Conservation (phyloP, 2,329 filamentous ascomycete genomes). For the Talaromyces sp. region DNA sequence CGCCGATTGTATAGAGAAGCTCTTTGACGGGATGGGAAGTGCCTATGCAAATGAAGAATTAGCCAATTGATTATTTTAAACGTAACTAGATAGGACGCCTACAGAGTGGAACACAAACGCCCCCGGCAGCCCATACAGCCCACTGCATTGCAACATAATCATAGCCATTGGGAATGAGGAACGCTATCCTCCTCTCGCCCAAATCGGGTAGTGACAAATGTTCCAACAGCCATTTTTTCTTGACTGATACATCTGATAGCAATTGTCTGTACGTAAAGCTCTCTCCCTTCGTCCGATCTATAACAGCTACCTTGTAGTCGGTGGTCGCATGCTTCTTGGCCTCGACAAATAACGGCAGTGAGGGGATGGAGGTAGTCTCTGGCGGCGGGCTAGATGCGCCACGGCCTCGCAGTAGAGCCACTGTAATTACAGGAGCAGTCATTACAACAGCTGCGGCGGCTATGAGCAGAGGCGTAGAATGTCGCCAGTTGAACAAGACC, state of each 20-base stretch:
- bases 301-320: slow-evolving; percentile 34
- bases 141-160: slow-evolving; percentile 44
- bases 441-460: neutral
- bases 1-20: slow-evolving; percentile 41
- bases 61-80: neutral
- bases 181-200: slow-evolving; percentile 39
- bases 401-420: neutral
- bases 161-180: slow-evolving; percentile 41
- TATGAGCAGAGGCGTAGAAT: slow-evolving; percentile 1
- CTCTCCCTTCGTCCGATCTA: slow-evolving; percentile 38
- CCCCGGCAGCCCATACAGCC: slow-evolving; percentile 45
- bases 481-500: neutral
- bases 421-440: slow-evolving; percentile 8
- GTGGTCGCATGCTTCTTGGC: slow-evolving; percentile 35
- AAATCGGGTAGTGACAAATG: slow-evolving; percentile 30
- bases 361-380: slow-evolving; percentile 32
- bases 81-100: slow-evolving; percentile 19
- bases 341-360: slow-evolving; percentile 39
- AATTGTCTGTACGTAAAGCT: slow-evolving; percentile 42
- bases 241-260: slow-evolving; percentile 35
- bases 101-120: slow-evolving; percentile 45
- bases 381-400: neutral
- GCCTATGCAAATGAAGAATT: slow-evolving; percentile 25
- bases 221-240: slow-evolving; percentile 38
- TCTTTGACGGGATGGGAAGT: slow-evolving; percentile 43